These are phyloP conservation scores for Aspergillus sclerotiicarbonarius DNA, from an alignment of 495 filamentous ascomycete species.

Conservation along the genomic window DNA sequence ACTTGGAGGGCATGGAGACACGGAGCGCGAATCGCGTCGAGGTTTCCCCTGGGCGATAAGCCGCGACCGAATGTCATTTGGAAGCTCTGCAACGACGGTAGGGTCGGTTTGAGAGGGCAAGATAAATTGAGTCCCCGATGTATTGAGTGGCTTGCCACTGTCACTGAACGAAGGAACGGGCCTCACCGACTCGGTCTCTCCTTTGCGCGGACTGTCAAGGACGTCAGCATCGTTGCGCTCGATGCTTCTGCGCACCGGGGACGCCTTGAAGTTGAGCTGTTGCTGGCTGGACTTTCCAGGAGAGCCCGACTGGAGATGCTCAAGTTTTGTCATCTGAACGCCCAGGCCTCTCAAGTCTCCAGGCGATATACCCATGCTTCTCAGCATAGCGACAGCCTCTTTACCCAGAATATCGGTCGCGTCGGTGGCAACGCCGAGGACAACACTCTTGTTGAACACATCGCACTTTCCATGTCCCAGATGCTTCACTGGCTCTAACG, in stretches of 20 bases:
- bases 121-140: constrained; percentile 82
- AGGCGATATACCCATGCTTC: constrained; percentile 78
- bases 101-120: constrained; percentile 78
- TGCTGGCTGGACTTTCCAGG: constrained; percentile 52
- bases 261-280: constrained; percentile 56
- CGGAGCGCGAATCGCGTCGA: constrained; percentile 23
- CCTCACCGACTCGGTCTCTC: constrained; percentile 48
- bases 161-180: constrained; percentile 49
- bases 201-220: constrained; percentile 67
- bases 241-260: constrained; percentile 31
- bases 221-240: constrained; percentile 50
- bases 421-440: constrained; percentile 81
- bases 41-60: constrained; percentile 55
- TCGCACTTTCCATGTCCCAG: constrained; percentile 96
- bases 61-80: constrained; percentile 72
- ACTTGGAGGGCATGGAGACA: constrained; percentile 32
- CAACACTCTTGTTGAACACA: constrained; percentile 79
- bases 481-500: constrained; percentile 89
- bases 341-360: constrained; percentile 89
- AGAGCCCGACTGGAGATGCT: constrained; percentile 61
- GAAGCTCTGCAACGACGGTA: constrained; percentile 70
- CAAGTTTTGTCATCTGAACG: constrained; percentile 87
- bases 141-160: constrained; percentile 67
- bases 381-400: constrained; percentile 79
- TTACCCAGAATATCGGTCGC: constrained; percentile 65